Conservation (phyloP, 1,284 basidiomycete genomes). For the Pseudozyma pruni region DNA sequence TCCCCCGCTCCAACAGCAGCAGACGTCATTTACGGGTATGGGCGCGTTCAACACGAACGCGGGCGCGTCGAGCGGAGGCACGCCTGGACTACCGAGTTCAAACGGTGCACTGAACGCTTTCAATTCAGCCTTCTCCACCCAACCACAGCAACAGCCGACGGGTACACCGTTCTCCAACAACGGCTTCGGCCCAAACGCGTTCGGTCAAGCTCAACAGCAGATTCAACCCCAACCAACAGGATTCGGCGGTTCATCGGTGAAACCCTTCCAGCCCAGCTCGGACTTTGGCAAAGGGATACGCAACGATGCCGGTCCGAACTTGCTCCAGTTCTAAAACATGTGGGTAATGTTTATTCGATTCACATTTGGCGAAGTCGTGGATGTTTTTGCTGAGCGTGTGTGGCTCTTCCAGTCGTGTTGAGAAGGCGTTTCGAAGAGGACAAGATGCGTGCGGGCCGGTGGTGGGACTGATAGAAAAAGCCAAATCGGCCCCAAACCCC, state of each 20-base stretch:
- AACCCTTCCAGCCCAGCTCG: conserved; percentile 63
- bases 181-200: neutral
- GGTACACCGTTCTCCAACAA: conserved; percentile 2
- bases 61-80: conserved; percentile 7
- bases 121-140: conserved; percentile 21
- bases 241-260: conserved; percentile 49
- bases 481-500: too few relatives aligned
- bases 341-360: too few relatives aligned
- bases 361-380: too few relatives aligned
- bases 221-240: conserved; percentile 54
- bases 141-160: conserved; percentile 17
- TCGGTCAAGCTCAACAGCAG: conserved; percentile 7
- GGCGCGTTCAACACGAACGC: conserved; percentile 10
- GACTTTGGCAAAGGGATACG: conserved; percentile 53
- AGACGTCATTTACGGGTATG: conserved; percentile 12
- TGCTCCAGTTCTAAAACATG: conserved; percentile 27
- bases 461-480: too few relatives aligned
- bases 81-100: conserved; percentile 9
- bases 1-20: conserved; percentile 13
- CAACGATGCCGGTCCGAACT: conserved; percentile 26
- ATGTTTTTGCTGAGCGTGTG: too few relatives aligned
- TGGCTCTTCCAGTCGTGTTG: too few relatives aligned
- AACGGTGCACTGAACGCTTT: conserved; percentile 22
- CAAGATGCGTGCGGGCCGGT: too few relatives aligned
- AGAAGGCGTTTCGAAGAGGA: too few relatives aligned